Evolutionary conservation across 768 basidiomycete genomes (phyloP), one percentile per base, ranked within the genome.

Genomic region (Agrocybe praecox): DNA sequence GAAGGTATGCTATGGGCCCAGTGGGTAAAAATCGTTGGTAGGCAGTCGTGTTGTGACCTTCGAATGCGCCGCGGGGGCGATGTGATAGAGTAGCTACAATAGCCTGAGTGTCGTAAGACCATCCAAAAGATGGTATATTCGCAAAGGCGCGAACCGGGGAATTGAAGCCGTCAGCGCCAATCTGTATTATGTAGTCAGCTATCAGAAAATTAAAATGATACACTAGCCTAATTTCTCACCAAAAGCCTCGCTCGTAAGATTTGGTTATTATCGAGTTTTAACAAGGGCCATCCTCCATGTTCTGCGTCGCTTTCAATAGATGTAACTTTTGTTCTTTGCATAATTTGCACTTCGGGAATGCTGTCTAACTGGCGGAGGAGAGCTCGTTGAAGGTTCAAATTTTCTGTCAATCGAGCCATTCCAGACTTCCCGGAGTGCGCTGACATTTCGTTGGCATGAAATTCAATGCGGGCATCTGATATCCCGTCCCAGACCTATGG

Each of bases 1-100:
- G 97, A 19, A 98, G 81, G 76, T 97, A 98, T 0, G 96, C 96
- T 43, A 98, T 89, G 2, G 96, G 96, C 0, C 97, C 96, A 5
- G 94, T 94, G 2, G 95, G 90, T 18, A 98, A 82, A 77, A 98
- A 98, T 19, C 96, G 81, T 70, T 98, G 97, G 72, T 90, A 98
- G 0, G 94, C 96, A 0, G 87, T 92, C 6, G 83, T 86, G 65
- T 92, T 93, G 10, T 82, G 83, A 9, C 74, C 74, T 67, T 87
- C 80, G 63, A 85, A 85, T 26, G 81, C 73, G 12, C 80, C 77
- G 19, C 87, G 82, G 1, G 92, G 84, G 17, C 80, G 72, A 68
- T 98, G 92, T 45, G 78, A 70, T 63, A 99, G 80, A 0, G 94
- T 97, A 3, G 92, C 92, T 33, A 99, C 97, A 42, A 98, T 81